Evolutionary conservation across 2,329 filamentous ascomycete genomes (phyloP), one percentile per base, ranked within the genome.

Genomic region (Microcera coccophila): DNA sequence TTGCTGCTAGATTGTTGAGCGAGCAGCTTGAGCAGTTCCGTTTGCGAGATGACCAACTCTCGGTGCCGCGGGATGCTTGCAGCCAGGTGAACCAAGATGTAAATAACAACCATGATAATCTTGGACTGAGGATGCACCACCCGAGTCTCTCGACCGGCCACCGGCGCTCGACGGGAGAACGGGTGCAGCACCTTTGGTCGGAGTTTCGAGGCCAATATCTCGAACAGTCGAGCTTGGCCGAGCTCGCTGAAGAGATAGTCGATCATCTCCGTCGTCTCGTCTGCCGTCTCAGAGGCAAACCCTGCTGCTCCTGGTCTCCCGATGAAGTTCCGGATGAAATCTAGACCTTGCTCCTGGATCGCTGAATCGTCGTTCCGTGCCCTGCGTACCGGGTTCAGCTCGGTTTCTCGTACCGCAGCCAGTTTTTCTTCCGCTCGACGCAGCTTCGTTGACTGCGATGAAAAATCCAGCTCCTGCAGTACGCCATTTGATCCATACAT

Each of bases 311-410:
- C 63, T 7, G 67, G 62, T 38, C 83, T 80, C 44, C 84, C 85
- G 52, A 96, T 87, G 22, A 97, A 73, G 64, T 98, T 98, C 41
- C 91, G 80, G 49, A 98, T 81, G 54, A 97, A 85, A 55, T 94
- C 85, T 15, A 97, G 78, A 0, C 85, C 87, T 65, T 97, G 90
- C 61, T 95, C 89, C 66, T 97, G 91, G 20, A 96, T 86, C 2
- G 84, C 83, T 28, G 90, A 74, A 52, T 94, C 87, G 52, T 95
- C 86, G 52, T 82, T 82, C 39, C 84, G 79, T 15, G 84, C 81
- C 59, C 83, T 83, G 21, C 82, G 76, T 18, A 75, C 72, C 17
- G 82, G 78, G 48, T 86, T 84, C 35, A 83, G 69, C 59, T 93
- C 87, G 12, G 77, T 73, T 39, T 87, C 83, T 44, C 82, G 76